Evolutionary conservation across 352 stramenopile species (phyloP), one percentile per base, ranked within the genome.

Genomic region (Phytophthora sp.): DNA sequence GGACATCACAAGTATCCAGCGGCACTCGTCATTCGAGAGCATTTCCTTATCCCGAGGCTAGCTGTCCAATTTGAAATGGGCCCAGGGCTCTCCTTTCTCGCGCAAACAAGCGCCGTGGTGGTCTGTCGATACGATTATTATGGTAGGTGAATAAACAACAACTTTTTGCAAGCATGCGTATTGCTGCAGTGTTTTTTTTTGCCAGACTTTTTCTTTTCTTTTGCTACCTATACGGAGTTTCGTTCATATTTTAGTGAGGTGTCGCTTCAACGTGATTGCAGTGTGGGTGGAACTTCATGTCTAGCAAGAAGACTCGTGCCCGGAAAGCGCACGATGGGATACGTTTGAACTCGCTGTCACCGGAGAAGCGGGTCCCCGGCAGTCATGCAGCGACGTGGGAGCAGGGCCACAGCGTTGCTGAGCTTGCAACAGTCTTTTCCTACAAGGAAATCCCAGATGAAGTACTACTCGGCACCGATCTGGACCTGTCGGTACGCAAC

Each of bases 1-100:
- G 44, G 77, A 91, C 61, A 91, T 89, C 35, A 84, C 62, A n/a
- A 77, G 83, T 59, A 82, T 85, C 63, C 69, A 84, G 55, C 76
- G 76, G 50, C 75, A 91, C 45, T 91, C 82, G 23, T 91, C 82
- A 3, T 93, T 93, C 48, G 84, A 93, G 63, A 93, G 84, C 65
- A 91, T 93, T 44, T 82, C 73, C n/a, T 73, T 82, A 17, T 82
- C 73, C 10, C 58, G 73, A 66, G 69, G 69, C 30, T 77, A 76
- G 62, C 54, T 28, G 34, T 17, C 32, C 27, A 21, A 37, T 37
- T 41, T 23, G 31, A 20, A 10, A 37, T 20, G 18, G 48, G 32
- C 42, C 17, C 28, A n/a, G 35, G 28, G 18, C 53, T 13, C 41
- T 56, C 20, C 46, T 27, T 69, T 56, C 18, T 57, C 26, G 46